These are phyloP conservation scores for Raffaelea ambrosiae DNA, from an alignment of 2,329 filamentous ascomycete genomes.

Conservation along the genomic window DNA sequence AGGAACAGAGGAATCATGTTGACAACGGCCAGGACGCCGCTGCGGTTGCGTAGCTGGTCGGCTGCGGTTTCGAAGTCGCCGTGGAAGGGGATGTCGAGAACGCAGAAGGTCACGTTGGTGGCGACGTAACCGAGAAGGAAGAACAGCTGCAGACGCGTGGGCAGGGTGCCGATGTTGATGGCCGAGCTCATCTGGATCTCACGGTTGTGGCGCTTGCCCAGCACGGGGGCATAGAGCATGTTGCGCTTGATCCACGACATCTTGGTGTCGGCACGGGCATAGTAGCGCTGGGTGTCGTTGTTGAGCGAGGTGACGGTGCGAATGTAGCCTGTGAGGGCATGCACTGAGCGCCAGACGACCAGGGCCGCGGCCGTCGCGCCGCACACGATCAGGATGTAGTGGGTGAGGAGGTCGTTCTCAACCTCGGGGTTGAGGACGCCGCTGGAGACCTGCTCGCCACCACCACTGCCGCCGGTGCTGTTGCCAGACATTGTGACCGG, in stretches of 20 bases:
- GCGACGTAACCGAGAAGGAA: constrained; percentile 60
- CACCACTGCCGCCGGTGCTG: constrained; percentile 3
- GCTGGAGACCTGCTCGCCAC: not conserved
- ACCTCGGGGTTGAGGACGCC: constrained; percentile 23
- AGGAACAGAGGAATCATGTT: constrained; percentile 75
- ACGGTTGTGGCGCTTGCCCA: constrained; percentile 67
- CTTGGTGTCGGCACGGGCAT: constrained; percentile 47
- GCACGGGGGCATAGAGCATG: constrained; percentile 61
- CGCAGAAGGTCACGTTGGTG: constrained; percentile 70
- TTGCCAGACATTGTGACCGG: constrained; percentile 1
- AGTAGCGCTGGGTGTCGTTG: constrained; percentile 75
- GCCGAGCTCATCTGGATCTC: constrained; percentile 55
- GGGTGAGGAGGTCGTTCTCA: constrained; percentile 46
- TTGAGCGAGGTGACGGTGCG: constrained; percentile 67
- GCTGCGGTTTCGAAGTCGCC: constrained; percentile 33
- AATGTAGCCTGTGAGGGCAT: constrained; percentile 56
- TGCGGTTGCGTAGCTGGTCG: constrained; percentile 54
- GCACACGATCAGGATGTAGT: constrained; percentile 56
- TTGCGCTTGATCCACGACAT: constrained; percentile 59
- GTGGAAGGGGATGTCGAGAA: constrained; percentile 54
- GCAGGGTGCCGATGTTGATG: constrained; percentile 59
- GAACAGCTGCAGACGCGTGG: constrained; percentile 67
- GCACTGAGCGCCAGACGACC: constrained; percentile 57
- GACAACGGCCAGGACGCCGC: constrained; percentile 60
- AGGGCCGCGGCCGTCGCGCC: constrained; percentile 54